Evolutionary conservation across 768 basidiomycete genomes (phyloP).

Genomic region (Lanmaoa rubissima): DNA sequence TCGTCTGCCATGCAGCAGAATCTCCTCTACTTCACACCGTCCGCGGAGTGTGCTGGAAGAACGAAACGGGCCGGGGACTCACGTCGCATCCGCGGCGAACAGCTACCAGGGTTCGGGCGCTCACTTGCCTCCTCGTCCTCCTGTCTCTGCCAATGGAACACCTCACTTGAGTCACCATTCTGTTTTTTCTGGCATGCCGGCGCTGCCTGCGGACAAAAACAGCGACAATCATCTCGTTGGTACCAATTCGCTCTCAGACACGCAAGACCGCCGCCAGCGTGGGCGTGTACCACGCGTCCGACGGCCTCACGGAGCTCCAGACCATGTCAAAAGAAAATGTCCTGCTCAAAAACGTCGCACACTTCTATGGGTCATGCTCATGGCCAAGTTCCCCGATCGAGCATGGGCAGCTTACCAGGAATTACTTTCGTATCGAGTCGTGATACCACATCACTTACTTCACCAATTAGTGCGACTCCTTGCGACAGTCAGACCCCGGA

Average conservation of each 20-base stretch:
- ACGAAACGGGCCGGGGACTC: not conserved
- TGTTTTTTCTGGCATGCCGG: not conserved
- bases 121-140: not conserved
- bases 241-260: conserved; percentile 2
- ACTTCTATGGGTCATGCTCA: conserved; percentile 34
- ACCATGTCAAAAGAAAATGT: conserved; percentile 14
- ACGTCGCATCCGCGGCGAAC: not conserved
- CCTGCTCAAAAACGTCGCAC: conserved; percentile 21
- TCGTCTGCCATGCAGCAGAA: conserved; percentile 3
- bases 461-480: conserved; percentile 63
- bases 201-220: not conserved
- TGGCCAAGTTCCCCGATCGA: conserved; percentile 29
- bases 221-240: conserved; percentile 5
- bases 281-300: not conserved
- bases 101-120: not conserved
- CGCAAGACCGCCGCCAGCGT: conserved; percentile 6
- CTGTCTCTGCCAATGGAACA: not conserved
- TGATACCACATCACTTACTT: conserved; percentile 43
- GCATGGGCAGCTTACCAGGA: conserved; percentile 47
- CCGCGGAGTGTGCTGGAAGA: not conserved
- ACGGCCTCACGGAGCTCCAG: not conserved
- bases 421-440: conserved; percentile 25
- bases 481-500: conserved; percentile 51
- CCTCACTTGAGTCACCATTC: not conserved
- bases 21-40: not conserved